Conservation (phyloP, 202 grass and related monocot species). For the Panicum virgatum region DNA sequence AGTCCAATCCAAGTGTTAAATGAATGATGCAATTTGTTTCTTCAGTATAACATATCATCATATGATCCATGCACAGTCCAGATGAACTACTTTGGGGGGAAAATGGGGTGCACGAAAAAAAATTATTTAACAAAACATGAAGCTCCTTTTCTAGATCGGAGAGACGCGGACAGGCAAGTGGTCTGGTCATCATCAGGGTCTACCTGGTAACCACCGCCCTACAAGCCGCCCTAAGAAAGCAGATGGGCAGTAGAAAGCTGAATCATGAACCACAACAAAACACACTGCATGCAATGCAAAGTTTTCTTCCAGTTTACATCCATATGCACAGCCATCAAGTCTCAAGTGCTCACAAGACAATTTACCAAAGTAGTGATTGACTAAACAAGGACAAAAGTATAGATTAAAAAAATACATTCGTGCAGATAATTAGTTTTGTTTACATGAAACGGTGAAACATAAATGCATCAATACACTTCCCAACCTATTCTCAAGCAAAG, state of each 20-base stretch:
- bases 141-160: neutral
- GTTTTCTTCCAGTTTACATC: conserved; percentile 4
- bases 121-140: neutral
- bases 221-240: conserved; percentile 6
- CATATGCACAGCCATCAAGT: conserved; percentile 3
- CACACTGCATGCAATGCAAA: conserved; percentile 16
- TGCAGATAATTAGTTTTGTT: neutral
- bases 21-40: neutral
- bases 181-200: conserved; percentile 10
- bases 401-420: neutral
- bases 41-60: conserved; percentile 26
- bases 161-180: neutral
- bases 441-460: neutral
- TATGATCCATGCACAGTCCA: conserved; percentile 2
- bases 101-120: neutral
- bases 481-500: neutral
- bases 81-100: neutral
- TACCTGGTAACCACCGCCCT: conserved; percentile 25
- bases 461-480: neutral
- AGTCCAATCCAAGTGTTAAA: conserved; percentile 34
- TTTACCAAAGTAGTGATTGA: neutral
- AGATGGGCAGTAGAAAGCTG: neutral
- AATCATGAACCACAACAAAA: conserved; percentile 24
- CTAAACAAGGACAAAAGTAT: neutral
- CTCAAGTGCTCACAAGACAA: conserved; percentile 24